Percentiles rank a stretch among this genome's conserved stretches.
Conservation (phyloP, 805 yeast genomes). For the Ogataea paraovalis region DNA sequence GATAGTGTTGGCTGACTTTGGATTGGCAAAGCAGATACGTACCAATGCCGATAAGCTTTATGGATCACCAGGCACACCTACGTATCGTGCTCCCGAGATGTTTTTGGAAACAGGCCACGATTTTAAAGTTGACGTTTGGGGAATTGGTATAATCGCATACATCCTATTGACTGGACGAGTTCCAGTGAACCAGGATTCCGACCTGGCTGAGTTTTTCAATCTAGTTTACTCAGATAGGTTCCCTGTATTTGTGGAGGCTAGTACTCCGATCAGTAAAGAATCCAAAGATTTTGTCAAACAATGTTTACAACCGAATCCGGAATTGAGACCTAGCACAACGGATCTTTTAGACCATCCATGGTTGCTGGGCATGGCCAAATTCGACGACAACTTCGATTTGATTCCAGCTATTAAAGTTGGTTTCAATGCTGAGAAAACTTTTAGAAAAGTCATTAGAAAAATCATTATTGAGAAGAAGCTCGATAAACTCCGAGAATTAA, state of each 20-base stretch:
- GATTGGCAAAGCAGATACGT: conserved; percentile 70
- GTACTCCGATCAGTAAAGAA: conserved; percentile 46
- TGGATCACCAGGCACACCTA: conserved; percentile 61
- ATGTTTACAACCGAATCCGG: conserved; percentile 61
- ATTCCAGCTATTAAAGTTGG: conserved; percentile 70
- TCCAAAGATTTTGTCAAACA: conserved; percentile 70
- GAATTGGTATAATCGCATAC: conserved; percentile 17
- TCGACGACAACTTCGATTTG: conserved; percentile 45
- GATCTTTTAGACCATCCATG: conserved; percentile 66
- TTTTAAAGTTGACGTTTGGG: conserved; percentile 34
- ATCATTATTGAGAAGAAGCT: conserved; percentile 73
- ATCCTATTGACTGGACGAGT: conserved; percentile 34
- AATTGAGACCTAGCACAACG: conserved; percentile 56
- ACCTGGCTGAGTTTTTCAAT: conserved; percentile 4
- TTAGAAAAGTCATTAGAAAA: conserved; percentile 75
- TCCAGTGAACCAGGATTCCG: conserved; percentile 36
- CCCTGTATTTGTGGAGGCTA: conserved; percentile 6
- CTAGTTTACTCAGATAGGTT: conserved; percentile 6
- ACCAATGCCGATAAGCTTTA: conserved; percentile 6
- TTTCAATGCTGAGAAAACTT: conserved; percentile 70
- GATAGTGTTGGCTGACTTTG: conserved; percentile 86
- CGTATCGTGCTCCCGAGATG: conserved; percentile 94
- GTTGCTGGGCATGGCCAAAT: conserved; percentile 80
- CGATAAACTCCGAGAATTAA: conserved; percentile 55
- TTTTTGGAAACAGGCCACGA: conserved; percentile 44